These are phyloP conservation scores for Gossypium sturtianum DNA, from an alignment of 345 rosid species.

Conservation along the genomic window DNA sequence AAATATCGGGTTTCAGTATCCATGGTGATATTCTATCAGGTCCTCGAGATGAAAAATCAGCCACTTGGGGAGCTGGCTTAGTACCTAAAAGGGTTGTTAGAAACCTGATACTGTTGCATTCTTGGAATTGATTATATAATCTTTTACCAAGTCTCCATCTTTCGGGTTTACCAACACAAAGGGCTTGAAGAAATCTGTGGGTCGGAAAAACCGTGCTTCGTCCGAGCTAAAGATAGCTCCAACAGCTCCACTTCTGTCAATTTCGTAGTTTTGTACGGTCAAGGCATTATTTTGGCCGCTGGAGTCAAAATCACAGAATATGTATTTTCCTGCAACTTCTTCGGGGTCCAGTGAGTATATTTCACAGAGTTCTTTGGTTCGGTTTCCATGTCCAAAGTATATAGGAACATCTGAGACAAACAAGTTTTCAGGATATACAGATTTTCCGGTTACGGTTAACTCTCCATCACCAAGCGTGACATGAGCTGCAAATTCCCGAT, in stretches of 20 bases:
- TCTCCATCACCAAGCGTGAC: conserved; percentile 3
- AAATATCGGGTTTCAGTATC: conserved; percentile 41
- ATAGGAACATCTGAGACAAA: neutral
- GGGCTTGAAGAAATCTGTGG: conserved; percentile 11
- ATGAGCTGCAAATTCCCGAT: neutral
- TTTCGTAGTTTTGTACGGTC: neutral
- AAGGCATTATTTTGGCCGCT: neutral
- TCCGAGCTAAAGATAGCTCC: conserved; percentile 35
- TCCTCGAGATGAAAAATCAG: conserved; percentile 38
- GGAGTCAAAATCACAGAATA: conserved; percentile 5
- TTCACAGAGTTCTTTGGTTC: neutral
- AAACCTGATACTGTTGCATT: conserved; percentile 30
- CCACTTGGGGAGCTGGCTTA: conserved; percentile 40
- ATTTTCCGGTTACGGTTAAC: neutral
- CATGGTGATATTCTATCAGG: conserved; percentile 35
- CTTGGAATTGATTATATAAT: neutral
- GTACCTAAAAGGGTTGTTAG: conserved; percentile 22
- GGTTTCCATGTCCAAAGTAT: conserved; percentile 1
- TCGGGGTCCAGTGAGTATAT: neutral
- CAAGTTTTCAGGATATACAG: neutral
- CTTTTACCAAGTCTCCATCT: neutral
- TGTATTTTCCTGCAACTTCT: neutral
- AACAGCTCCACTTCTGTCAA: conserved; percentile 21
- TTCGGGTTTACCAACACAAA: neutral
- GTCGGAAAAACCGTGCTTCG: conserved; percentile 4